Base-by-base conservation (phyloP, 2,329 filamentous ascomycete species). In the Epichloe coenophiala region DNA sequence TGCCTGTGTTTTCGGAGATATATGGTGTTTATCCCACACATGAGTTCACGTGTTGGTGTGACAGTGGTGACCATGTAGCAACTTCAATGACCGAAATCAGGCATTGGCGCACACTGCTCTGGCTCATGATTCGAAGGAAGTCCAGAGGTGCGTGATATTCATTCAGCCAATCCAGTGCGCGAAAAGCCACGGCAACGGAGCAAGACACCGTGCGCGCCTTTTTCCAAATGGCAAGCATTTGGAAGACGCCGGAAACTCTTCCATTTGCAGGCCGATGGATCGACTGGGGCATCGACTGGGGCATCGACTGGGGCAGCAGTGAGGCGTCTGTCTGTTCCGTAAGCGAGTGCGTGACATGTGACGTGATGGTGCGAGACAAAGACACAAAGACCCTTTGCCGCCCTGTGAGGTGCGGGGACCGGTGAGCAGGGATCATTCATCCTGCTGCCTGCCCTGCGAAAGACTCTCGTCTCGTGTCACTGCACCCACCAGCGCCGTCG, bases 331-430 rank as follows among this genome's bases (percentile, higher is more conserved):
- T 21, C 23, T 43, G 35, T 1, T 31, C 7, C 2, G 8, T 27
- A 31, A 31, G 27, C 27, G 31, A 47, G 5, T 23, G 37, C 17
- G 17, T 17, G 48, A 41, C 51, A 51, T 51, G 51, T 53, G 48
- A 53, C 47, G 36, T 51, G 49, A 51, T 21, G 27, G n/a, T 49
- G 44, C 33, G 39, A 53, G 45, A 45, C 51, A 51, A 47, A 46
- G 37, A 36, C 49, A 42, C 19, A 43, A 47, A 17, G 37, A 45
- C 21, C 41, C 41, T 47, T 46, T 50, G 42, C 47, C 23, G 23
- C 43, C 38, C 21, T 44, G 42, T 44, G 33, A 21, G 40, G 39
- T 53, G 56, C 51, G 58, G 57, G 55, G 56, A 58, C 56, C 58
- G 58, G 58, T 60, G 57, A 33, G 17, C 44, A 47, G 27, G 44